Percentiles rank a stretch among this genome's conserved stretches.
phyloP scores from a whole-genome alignment of 768 basidiomycete species.

The Amanita exitialis region DNA sequence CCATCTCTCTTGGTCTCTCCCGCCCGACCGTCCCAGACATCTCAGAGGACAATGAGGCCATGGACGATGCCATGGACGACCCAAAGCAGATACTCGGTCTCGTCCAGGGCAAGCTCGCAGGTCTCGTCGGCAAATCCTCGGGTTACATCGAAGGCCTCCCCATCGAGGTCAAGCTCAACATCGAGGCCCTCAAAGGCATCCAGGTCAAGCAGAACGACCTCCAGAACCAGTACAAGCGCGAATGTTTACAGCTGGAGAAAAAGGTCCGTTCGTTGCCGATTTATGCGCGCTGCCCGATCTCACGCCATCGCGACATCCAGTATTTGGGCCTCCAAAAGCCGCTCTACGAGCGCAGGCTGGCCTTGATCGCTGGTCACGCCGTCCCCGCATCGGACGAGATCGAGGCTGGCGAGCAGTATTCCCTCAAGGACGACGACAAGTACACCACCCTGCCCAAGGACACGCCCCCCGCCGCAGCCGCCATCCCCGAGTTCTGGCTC shows the following conservation, averaged over 20 bases:
- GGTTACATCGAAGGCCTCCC: conserved; percentile 92
- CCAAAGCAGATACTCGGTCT: conserved; percentile 69
- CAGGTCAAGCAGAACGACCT: conserved; percentile 87
- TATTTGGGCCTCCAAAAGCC: conserved; percentile 74
- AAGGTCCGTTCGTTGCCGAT: conserved; percentile 47
- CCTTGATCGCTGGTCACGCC: conserved; percentile 71
- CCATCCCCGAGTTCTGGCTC: conserved; percentile 97
- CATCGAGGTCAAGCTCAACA: conserved; percentile 65
- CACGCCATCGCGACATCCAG: conserved; percentile 22
- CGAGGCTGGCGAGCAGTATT: conserved; percentile 64
- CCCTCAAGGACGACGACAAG: conserved; percentile 66
- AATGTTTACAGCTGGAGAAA: conserved; percentile 92
- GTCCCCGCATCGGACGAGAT: conserved; percentile 76
- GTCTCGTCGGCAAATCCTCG: conserved; percentile 83
- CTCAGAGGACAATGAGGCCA: conserved; percentile 52
- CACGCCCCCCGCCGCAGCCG: conserved; percentile 26
- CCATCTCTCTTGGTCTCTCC: conserved; percentile 69
- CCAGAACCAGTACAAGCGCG: conserved; percentile 90
- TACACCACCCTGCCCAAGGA: conserved; percentile 55
- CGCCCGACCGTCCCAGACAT: conserved; percentile 87
- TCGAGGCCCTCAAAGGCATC: conserved; percentile 91
- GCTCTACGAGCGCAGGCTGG: conserved; percentile 77
- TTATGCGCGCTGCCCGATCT: neutral
- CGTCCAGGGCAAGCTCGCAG: conserved; percentile 81
- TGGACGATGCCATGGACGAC: conserved; percentile 26